Percentiles rank a stretch among this genome's conserved stretches.
Evolutionary conservation across 345 rosid species (phyloP).

Genomic region (Eucalyptus tenuipes): DNA sequence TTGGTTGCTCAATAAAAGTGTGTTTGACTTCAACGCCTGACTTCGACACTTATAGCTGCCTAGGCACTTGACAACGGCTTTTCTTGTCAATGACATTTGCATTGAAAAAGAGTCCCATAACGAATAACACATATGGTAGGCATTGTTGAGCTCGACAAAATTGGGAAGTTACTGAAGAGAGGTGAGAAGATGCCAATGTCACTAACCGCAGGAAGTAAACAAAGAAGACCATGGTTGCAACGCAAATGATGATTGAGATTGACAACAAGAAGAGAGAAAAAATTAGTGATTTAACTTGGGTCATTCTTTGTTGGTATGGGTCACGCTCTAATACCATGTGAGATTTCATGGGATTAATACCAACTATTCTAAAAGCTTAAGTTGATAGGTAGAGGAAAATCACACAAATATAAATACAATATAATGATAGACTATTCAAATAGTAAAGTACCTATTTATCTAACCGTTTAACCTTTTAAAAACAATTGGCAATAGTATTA

Average conservation of each 20-base stretch:
- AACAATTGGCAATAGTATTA: neutral
- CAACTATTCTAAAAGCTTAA: neutral
- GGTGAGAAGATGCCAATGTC: neutral
- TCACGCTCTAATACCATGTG: neutral
- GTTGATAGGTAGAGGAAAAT: neutral
- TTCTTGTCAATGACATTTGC: neutral
- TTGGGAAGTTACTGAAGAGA: neutral
- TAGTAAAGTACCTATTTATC: fast-evolving
- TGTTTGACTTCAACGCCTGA: neutral
- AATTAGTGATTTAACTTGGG: neutral
- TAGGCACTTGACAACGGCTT: neutral
- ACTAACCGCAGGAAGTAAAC: neutral
- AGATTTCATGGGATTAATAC: neutral
- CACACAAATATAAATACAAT: neutral
- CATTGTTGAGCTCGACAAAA: neutral
- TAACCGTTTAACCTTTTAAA: neutral
- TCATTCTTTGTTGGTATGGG: neutral
- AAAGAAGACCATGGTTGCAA: neutral
- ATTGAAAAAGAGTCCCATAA: no score
- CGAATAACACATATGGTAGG: neutral
- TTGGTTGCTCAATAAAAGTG: neutral
- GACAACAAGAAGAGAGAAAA: neutral
- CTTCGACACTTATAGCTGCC: neutral
- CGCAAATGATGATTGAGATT: no score
- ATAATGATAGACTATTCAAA: neutral